Percentiles rank a stretch among this genome's conserved stretches.
These are phyloP conservation scores for Selaginella moellendorffii DNA, from an alignment of 75 land plant species.

Conservation along the genomic window DNA sequence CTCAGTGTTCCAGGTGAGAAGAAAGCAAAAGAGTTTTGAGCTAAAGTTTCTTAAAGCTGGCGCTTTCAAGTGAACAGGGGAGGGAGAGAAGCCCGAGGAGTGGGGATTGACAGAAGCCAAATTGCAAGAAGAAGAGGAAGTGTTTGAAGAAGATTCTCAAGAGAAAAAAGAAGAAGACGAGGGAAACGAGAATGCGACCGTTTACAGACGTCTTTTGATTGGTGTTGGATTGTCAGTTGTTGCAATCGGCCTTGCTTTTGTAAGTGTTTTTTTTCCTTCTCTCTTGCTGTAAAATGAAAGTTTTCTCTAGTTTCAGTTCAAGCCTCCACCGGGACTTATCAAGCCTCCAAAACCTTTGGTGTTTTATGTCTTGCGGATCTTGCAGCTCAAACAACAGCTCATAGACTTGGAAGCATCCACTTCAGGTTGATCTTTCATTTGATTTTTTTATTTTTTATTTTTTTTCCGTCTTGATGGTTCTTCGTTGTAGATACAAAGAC, in stretches of 20 bases:
- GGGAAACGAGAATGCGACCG: slow-evolving; percentile 18
- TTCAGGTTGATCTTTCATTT: slow-evolving; percentile 15
- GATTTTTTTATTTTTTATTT: neutral
- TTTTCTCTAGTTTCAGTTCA: slow-evolving; percentile 11
- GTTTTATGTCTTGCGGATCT: slow-evolving; percentile 22
- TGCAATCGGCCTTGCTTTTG: slow-evolving; percentile 28
- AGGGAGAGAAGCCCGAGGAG: slow-evolving; percentile 17
- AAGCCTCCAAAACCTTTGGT: slow-evolving; percentile 36
- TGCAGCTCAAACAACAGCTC: slow-evolving; percentile 30
- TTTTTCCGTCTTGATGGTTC: neutral
- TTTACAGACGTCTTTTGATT: slow-evolving; percentile 23
- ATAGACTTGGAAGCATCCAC: slow-evolving; percentile 24
- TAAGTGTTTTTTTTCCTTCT: slow-evolving; percentile 13
- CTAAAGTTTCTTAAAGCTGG: too few relatives aligned
- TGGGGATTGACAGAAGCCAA: slow-evolving; percentile 42
- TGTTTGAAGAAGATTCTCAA: slow-evolving; percentile 25
- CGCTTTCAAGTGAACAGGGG: neutral
- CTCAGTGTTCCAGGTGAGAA: slow-evolving; percentile 23
- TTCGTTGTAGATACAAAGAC: slow-evolving; percentile 23
- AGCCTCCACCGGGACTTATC: slow-evolving; percentile 25
- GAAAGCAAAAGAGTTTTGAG: slow-evolving; percentile 24
- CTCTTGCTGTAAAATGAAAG: neutral
- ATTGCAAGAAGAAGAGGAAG: slow-evolving; percentile 30
- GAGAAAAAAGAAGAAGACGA: slow-evolving; percentile 21
- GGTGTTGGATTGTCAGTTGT: slow-evolving; percentile 26